Conservation (phyloP, 2,329 filamentous ascomycete genomes). For the Cadophora sp. region DNA sequence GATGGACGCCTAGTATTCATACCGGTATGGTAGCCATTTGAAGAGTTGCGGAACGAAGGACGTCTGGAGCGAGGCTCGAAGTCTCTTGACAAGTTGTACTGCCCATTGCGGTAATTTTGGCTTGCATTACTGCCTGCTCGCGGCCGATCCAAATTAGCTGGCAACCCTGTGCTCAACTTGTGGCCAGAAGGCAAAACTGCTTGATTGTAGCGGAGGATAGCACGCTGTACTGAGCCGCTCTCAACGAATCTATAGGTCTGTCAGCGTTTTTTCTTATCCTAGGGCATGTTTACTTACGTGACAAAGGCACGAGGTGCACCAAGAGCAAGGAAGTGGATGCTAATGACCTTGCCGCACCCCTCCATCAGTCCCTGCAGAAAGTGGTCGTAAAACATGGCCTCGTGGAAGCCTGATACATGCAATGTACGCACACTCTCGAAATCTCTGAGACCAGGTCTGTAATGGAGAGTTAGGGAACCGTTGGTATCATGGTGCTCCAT, state of each 20-base stretch:
- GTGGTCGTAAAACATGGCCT: conserved; percentile 26
- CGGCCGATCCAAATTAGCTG: background rate
- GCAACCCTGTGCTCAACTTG: background rate
- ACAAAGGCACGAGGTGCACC: conserved; percentile 30
- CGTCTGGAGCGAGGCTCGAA: conserved; percentile 20
- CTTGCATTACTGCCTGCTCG: conserved; percentile 19
- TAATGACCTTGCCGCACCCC: conserved; percentile 34
- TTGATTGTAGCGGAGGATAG: conserved; percentile 23
- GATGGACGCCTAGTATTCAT: background rate
- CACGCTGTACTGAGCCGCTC: conserved; percentile 17
- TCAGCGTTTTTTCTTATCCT: background rate
- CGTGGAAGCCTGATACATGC: conserved; percentile 23
- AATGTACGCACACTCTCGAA: background rate
- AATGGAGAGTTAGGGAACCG: background rate
- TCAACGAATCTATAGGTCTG: conserved; percentile 23
- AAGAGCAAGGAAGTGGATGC: conserved; percentile 30
- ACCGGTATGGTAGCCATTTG: background rate
- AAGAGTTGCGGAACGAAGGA: background rate
- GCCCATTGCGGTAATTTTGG: background rate
- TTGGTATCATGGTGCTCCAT: background rate
- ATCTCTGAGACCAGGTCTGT: background rate
- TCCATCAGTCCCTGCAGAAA: conserved; percentile 34
- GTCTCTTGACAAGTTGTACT: conserved; percentile 8
- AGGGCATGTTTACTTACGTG: conserved; percentile 29
- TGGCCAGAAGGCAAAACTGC: background rate